Percentiles rank a stretch among this genome's conserved stretches.
phyloP scores from a whole-genome alignment of 768 basidiomycete genomes.

The Rhodotorula taiwanensis region DNA sequence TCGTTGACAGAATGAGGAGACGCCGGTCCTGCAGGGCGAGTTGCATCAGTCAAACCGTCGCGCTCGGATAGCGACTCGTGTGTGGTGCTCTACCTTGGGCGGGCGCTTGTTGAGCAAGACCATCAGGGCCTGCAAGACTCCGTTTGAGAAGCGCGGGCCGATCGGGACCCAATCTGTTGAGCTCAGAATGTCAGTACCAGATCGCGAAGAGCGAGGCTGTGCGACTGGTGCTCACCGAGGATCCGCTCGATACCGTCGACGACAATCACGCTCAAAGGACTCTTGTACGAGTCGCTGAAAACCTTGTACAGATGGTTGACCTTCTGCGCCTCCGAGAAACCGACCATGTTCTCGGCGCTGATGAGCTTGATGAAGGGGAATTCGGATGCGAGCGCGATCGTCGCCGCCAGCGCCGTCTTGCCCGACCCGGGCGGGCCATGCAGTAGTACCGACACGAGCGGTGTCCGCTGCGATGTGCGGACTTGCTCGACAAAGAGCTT shows the following conservation, averaged over 20 bases:
- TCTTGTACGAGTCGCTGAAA: slow-evolving; percentile 94
- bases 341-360: slow-evolving; percentile 94
- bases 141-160: slow-evolving; percentile 92
- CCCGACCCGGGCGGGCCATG: slow-evolving; percentile 82
- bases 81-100: slow-evolving; percentile 65
- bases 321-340: slow-evolving; percentile 86
- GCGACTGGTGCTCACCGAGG: slow-evolving; percentile 54
- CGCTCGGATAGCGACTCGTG: too few relatives aligned
- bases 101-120: slow-evolving; percentile 82
- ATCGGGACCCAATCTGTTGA: slow-evolving; percentile 94
- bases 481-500: slow-evolving; percentile 89
- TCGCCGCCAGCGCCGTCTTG: slow-evolving; percentile 89
- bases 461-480: slow-evolving; percentile 76
- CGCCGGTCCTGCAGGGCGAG: slow-evolving; percentile 63
- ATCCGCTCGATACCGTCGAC: slow-evolving; percentile 91
- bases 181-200: too few relatives aligned
- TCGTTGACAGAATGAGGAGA: slow-evolving; percentile 82
- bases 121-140: slow-evolving; percentile 79
- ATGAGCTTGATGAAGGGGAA: slow-evolving; percentile 98
- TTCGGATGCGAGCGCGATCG: slow-evolving; percentile 84
- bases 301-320: slow-evolving; percentile 83
- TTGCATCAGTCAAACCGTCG: too few relatives aligned
- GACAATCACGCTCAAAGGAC: slow-evolving; percentile 89
- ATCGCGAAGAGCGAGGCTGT: slow-evolving; percentile 1
- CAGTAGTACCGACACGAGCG: slow-evolving; percentile 79